Evolutionary conservation across 2,329 filamentous ascomycete species (phyloP), one percentile per base, ranked within the genome.

Genomic region (Paradendryphiella salina): DNA sequence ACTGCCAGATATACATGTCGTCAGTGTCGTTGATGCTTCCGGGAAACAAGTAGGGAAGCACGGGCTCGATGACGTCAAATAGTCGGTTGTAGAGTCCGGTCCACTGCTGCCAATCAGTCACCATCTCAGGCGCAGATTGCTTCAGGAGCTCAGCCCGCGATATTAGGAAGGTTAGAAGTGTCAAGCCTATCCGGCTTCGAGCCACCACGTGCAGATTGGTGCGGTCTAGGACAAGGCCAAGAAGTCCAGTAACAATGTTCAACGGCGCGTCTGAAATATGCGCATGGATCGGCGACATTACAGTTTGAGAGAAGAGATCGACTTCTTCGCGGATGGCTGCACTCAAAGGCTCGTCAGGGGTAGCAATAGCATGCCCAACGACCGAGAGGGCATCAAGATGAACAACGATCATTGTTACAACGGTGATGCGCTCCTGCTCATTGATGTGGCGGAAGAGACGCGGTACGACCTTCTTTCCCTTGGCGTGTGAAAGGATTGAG

Each of bases 1-100:
- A 95, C 75, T 97, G 93, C 94, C 94, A 99, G 32, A 97, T 90
- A 68, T 97, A 96, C 67, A 96, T 87, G 67, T 99, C 94, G 61
- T 96, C 91, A 41, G 89, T 89, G 6, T 89, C 86, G 59, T 90
- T 91, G 66, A 96, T 89, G n/a, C 88, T 88, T 15, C 88, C 89
- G 0, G 93, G 92, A 83, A 99, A 99, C 57, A 96, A 86, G 63
- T 88, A 83, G 10, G 88, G 87, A 38, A 97, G 82, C 5, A 87
- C 86, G 1, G 89, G 89, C 73, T 97, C 93, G 14, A 97, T 79
- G 5, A 84, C 82, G 71, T 94, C 90, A 75, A 99, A 99, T 52
- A 99, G 83, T 20, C 83, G 81, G 63, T 91, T 90, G 76, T 96
- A 97, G 5, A 89, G 86, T 51, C 82, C 79, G 17, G 88, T 85